phyloP scores from a whole-genome alignment of 129 eudicot genomes.

The Chrysanthemum lavandulifolium region DNA sequence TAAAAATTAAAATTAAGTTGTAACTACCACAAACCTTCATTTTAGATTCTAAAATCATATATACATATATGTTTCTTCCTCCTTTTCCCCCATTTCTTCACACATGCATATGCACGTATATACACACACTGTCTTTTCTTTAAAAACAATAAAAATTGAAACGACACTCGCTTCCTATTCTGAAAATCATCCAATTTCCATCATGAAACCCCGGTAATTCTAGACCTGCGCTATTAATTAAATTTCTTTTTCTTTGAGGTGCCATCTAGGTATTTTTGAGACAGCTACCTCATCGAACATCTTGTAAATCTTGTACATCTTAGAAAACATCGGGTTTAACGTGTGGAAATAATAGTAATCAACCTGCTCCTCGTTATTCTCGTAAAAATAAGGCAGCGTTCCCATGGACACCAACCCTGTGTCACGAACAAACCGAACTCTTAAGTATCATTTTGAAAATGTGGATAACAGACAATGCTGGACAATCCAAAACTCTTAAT shows the following conservation, averaged over 20 bases:
- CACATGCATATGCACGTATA: too few relatives aligned
- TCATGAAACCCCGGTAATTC: too few relatives aligned
- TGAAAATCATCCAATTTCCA: too few relatives aligned
- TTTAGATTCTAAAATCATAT: too few relatives aligned
- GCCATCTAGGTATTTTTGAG: conserved; percentile 53
- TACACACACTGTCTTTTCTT: too few relatives aligned
- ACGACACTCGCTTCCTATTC: too few relatives aligned
- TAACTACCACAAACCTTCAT: too few relatives aligned
- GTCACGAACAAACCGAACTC: neutral
- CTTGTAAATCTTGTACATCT: conserved; percentile 19
- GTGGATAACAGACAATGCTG: neutral
- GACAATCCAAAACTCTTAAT: neutral
- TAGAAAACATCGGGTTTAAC: conserved; percentile 11
- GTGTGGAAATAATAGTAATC: conserved; percentile 30
- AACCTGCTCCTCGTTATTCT: conserved; percentile 45
- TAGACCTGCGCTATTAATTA: neutral
- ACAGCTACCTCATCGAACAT: conserved; percentile 35
- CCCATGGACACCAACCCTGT: conserved; percentile 46
- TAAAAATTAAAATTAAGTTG: too few relatives aligned
- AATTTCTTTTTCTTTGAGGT: conserved; percentile 31
- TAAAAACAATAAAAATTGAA: too few relatives aligned
- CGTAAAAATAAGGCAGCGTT: conserved; percentile 54
- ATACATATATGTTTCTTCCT: too few relatives aligned
- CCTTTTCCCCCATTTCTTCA: too few relatives aligned
- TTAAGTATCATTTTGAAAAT: neutral